Evolutionary conservation across 305 asterid species (phyloP).

Genomic region (Fraxinus latifolia): DNA sequence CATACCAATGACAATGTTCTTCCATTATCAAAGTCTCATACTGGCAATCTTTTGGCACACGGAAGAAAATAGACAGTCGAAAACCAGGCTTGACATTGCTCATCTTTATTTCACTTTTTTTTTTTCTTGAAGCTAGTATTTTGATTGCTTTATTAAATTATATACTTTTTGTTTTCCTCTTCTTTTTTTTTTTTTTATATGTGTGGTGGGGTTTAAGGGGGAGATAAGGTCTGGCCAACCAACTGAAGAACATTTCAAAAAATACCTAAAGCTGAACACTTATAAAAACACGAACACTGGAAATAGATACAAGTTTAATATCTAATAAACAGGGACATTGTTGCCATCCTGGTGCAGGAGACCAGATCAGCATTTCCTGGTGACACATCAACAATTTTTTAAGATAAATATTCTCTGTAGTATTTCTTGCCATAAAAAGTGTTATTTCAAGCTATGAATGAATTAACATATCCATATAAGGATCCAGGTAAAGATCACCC

Average conservation of each 20-base stretch:
- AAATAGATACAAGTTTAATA: not conserved
- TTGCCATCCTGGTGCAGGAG: not conserved
- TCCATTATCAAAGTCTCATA: not conserved
- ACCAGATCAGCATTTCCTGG: not conserved
- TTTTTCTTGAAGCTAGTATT: not conserved
- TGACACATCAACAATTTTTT: not conserved
- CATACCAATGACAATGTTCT: not conserved
- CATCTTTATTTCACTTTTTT: not conserved
- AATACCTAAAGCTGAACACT: not conserved
- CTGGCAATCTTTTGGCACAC: not conserved
- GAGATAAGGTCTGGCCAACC: not conserved
- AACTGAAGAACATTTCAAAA: not conserved
- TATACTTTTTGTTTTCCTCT: not conserved
- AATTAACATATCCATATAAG: not conserved
- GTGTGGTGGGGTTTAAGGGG: not conserved
- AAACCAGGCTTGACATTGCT: not conserved
- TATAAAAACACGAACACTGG: not conserved
- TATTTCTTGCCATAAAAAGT: not conserved
- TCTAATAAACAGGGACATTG: slow-evolving; percentile 2
- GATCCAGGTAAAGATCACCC: not conserved
- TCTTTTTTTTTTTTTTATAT: not conserved
- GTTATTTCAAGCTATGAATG: not conserved
- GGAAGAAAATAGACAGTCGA: not conserved
- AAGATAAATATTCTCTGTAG: not conserved
- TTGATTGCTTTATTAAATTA: not conserved